Evolutionary conservation across 2,329 filamentous ascomycete genomes (phyloP), one percentile per base, ranked within the genome.

Genomic region (Aspergillus quadrilineatus): DNA sequence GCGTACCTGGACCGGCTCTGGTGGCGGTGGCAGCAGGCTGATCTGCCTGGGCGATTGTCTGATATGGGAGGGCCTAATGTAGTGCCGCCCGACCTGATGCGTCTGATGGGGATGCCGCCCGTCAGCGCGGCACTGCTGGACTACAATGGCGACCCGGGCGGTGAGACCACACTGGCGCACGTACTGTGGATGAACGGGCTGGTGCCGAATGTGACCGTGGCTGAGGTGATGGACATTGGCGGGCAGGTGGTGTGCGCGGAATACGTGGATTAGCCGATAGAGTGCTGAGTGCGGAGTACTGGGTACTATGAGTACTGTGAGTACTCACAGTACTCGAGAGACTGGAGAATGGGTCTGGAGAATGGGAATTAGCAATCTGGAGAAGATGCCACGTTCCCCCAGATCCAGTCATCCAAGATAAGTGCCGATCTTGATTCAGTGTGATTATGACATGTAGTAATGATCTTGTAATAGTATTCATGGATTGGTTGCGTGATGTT

Each of bases 1-100:
- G 53, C 53, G 10, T 55, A 55, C 37, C n/a, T 55, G 29, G 53
- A 55, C 30, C 46, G 53, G 17, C 10, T 55, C 28, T 55, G 53
- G 53, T 55, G 53, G 53, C 45, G 49, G 32, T 55, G 53, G 53
- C 53, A 55, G 30, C 53, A 50, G 39, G 46, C 39, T 1, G 53
- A 55, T n/a, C 30, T 36, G 15, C 37, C 53, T n/a, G n/a, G 7
- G 22, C 10, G 53, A 30, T 15, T 50, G 30, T 28, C 36, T 36
- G 53, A 49, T n/a, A 50, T 55, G 7, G 53, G 53, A n/a, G 45
- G 53, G 6, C 12, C 30, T 4, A 55, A 55, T 15, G 46, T 50
- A 9, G 45, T 46, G 12, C 37, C 45, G 36, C 52, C 36, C 37
- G 26, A 15, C 1, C 14, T 44, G 2, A 46, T 45, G n/a, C 29